These are phyloP conservation scores for Mucor irregularis DNA, from an alignment of 371 early-diverging fungal genomes.

Conservation along the genomic window DNA sequence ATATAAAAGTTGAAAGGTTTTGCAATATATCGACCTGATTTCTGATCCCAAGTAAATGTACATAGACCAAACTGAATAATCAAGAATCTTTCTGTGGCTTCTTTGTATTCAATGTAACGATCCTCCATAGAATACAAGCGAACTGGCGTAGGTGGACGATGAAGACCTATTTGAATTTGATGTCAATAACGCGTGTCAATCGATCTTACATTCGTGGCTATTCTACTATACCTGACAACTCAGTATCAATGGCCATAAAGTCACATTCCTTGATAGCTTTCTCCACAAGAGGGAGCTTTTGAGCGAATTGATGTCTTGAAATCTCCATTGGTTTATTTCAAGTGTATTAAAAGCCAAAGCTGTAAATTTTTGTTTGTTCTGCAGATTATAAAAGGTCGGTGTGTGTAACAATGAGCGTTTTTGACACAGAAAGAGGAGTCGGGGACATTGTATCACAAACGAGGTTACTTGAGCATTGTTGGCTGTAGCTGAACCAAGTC, in stretches of 20 bases:
- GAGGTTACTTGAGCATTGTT: neutral
- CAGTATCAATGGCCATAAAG: slow-evolving; percentile 85
- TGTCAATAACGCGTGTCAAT: neutral
- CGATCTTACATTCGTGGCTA: neutral
- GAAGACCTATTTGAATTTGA: slow-evolving; percentile 28
- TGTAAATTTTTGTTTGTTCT: no score
- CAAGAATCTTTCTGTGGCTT: slow-evolving; percentile 59
- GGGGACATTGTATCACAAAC: neutral
- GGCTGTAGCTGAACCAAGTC: no score
- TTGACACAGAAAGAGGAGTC: no score
- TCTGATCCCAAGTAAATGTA: slow-evolving; percentile 69
- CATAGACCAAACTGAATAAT: slow-evolving; percentile 84
- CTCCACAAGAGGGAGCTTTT: slow-evolving; percentile 54
- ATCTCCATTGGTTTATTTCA: slow-evolving; percentile 67
- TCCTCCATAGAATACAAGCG: slow-evolving; percentile 55
- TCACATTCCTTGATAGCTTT: slow-evolving; percentile 73
- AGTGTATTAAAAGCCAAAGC: neutral
- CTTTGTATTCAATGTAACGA: slow-evolving; percentile 66
- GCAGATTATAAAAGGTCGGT: no score
- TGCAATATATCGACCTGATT: slow-evolving; percentile 65
- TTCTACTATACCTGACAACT: slow-evolving; percentile 82
- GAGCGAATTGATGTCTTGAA: slow-evolving; percentile 63
- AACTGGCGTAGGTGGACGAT: slow-evolving; percentile 35
- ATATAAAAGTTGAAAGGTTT: slow-evolving; percentile 88
- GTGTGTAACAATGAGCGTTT: neutral